phyloP scores from a whole-genome alignment of 208 protist genomes.

The Acanthamoeba lenticulata region DNA sequence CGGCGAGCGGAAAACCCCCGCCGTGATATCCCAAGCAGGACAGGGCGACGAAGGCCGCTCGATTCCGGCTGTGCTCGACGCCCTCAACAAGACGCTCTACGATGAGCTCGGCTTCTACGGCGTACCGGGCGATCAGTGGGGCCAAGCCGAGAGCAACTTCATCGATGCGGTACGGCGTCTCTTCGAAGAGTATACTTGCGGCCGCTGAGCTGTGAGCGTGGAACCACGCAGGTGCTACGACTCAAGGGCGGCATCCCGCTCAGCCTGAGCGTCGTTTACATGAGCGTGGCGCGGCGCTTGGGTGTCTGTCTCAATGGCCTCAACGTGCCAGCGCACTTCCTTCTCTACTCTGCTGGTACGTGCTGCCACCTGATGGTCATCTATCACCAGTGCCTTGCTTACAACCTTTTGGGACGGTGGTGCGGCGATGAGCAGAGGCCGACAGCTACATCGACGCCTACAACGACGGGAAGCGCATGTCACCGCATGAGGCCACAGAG shows the following conservation, averaged over 20 bases:
- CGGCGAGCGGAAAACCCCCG: not conserved
- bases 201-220: not conserved
- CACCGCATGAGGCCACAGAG: not conserved
- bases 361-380: not conserved
- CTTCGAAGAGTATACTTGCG: not conserved
- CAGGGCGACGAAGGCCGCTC: not conserved
- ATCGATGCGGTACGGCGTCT: not conserved
- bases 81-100: not conserved
- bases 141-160: not conserved
- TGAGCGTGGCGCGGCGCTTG: not conserved
- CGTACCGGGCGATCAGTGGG: not conserved
- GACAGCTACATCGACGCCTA: not conserved
- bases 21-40: not conserved
- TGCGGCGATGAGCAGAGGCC: not conserved
- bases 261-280: constrained; percentile 20
- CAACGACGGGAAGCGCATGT: not conserved
- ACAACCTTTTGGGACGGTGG: no score
- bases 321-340: not conserved
- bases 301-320: not conserved
- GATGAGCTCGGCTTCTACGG: constrained; percentile 12
- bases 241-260: constrained; percentile 38
- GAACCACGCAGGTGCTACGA: not conserved
- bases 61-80: not conserved
- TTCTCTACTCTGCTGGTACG: constrained; percentile 13
- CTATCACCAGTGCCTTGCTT: not conserved